Base-by-base conservation (phyloP, 306 rosid genomes). In the Lupinus albus region DNA sequence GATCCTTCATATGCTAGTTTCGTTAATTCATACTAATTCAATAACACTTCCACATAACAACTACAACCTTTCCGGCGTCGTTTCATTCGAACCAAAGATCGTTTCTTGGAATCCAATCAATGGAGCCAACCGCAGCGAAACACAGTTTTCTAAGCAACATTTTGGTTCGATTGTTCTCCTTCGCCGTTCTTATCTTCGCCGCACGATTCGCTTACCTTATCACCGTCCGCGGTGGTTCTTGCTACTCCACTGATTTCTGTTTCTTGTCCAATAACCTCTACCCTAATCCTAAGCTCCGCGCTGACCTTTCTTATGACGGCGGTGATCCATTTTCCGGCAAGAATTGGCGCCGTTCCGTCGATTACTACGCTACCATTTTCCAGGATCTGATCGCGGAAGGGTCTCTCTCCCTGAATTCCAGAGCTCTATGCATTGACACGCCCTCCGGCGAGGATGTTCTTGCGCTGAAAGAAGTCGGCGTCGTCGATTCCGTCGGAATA, bases 311-410 rank as follows among this genome's bases (percentile, higher is more conserved):
- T 8, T 38, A 39, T 15, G n/a, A 60, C 50, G 61, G 30, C 30
- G 62, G 4, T 33, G 78, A 76, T 42, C 30, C 25, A 0, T 68
- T 61, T 30, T 11, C 78, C 61, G 69, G 69, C 67, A 67, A 58
- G 72, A 78, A 80, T 4, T 83, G 82, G 83, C 83, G 65, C 52
- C 41, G 49, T 21, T 54, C 76, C 0, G 86, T 84, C 21, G 84
- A 80, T 44, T 49, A 73, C 69, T 84, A 82, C 81, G 68, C 80
- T 41, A 50, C 76, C 4, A 11, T 74, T 17, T 85, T 88, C 80
- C 74, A 82, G 16, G 83, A 80, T 14, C 67, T 85, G n/a, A 56
- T 81, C 13, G 51, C 76, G 5, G 83, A 88, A 9, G 87, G 84
- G 0, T 75, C 13, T 13, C 85, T 84, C 28, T 65, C 78, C 0